Base-by-base conservation (phyloP, 352 stramenopile genomes). In the Pythium brachiatum region DNA sequence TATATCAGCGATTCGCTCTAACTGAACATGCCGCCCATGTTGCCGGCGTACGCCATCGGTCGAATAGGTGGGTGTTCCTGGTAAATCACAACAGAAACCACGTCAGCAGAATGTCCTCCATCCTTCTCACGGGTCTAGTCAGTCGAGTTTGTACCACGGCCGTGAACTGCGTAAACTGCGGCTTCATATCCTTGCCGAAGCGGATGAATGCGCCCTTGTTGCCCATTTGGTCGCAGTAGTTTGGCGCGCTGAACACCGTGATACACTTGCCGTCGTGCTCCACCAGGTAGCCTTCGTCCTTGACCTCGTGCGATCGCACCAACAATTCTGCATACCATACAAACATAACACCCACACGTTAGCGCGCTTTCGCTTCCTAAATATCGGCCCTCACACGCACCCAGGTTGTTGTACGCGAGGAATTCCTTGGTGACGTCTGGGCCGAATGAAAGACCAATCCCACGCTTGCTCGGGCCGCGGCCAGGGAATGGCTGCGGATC, bases 191-290 rank as follows among this genome's bases (percentile, higher is more conserved):
- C 57, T 92, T 83, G 60, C 92, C 92, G 80, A 99, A 99, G 61
- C 96, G 94, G 73, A 99, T 99, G 72, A 99, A 98, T 12, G 97
- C 98, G 50, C 97, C 98, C 78, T 99, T 99, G 77, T 99, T 99
- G 50, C 97, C 97, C 96, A 99, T 99, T 60, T 97, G 90, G 66
- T 98, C 95, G 74, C 98, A 99, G 76, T 99, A 99, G 74, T 99
- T 99, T 12, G 98, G 97, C 39, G 98, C 98, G 27, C 86, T 98
- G 71, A 99, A 99, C 29, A 99, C 95, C 9, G 97, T 99, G 68
- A 99, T 99, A 62, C 97, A 99, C 72, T 99, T 98, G 54, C 97
- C 97, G 51, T 98, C 96, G 80, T 99, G 98, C 79, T 99, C 97
- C 18, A 99, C 94, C 56, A 99, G 78, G 75, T 99, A 99, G 23